Percentiles rank a stretch among this genome's conserved stretches.
Evolutionary conservation across 305 asterid species (phyloP).

Genomic region (Lippia alba): DNA sequence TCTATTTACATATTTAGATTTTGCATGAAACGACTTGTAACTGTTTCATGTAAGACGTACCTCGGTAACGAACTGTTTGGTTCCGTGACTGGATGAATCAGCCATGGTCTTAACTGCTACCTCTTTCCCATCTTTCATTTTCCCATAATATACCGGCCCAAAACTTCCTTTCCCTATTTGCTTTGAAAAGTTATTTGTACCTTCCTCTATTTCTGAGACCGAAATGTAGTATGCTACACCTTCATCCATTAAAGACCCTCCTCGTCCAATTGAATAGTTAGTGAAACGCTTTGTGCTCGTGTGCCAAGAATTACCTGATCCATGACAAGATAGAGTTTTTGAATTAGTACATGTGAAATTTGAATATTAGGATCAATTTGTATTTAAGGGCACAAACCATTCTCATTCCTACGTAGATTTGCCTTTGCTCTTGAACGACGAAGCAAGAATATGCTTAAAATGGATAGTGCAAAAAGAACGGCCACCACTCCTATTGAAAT

Average conservation of each 20-base stretch:
- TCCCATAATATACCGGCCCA: conserved; percentile 94
- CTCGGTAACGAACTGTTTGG: conserved; percentile 94
- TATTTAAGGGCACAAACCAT: conserved; percentile 43
- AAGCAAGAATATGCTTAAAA: conserved; percentile 57
- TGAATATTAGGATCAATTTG: conserved; percentile 14
- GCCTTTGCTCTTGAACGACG: conserved; percentile 53
- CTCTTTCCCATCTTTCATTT: conserved; percentile 86
- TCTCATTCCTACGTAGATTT: conserved; percentile 45
- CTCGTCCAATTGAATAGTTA: conserved; percentile 55
- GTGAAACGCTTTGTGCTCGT: conserved; percentile 60
- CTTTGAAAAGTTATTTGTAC: conserved; percentile 69
- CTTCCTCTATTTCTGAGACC: conserved; percentile 74
- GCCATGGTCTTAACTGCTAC: conserved; percentile 97
- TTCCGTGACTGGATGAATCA: conserved; percentile 89
- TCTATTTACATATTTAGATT: no score
- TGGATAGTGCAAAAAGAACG: conserved; percentile 58
- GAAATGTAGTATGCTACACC: conserved; percentile 89
- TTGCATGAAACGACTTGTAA: not conserved
- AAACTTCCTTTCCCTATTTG: conserved; percentile 93
- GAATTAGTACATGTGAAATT: conserved; percentile 18
- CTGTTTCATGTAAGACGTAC: conserved; percentile 38
- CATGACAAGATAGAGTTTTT: conserved; percentile 6
- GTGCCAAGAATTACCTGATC: conserved; percentile 65
- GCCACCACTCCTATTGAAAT: conserved; percentile 63
- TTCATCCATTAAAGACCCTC: conserved; percentile 85